Conservation (phyloP, 306 rosid species). For the Vigna angularis region DNA sequence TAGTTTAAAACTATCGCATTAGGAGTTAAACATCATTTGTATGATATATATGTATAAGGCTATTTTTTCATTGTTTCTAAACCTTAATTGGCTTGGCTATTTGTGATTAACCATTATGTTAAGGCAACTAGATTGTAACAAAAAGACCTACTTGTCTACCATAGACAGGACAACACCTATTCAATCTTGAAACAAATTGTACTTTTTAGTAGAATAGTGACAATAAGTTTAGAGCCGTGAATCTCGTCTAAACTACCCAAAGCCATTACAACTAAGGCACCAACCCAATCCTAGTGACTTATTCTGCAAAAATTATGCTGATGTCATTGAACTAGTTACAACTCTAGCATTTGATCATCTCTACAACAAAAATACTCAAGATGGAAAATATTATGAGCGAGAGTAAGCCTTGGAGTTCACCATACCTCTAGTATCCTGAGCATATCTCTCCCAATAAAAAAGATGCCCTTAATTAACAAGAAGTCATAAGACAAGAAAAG, state of each 20-base stretch:
- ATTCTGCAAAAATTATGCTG: neutral
- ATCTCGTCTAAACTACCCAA: neutral
- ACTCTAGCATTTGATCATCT: constrained; percentile 24
- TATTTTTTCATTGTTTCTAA: neutral
- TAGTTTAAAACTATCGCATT: neutral
- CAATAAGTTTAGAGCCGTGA: neutral
- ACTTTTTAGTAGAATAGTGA: neutral
- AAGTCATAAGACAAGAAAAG: constrained; percentile 38
- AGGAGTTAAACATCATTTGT: neutral
- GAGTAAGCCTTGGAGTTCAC: constrained; percentile 33
- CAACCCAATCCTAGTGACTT: neutral
- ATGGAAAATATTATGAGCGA: constrained; percentile 22
- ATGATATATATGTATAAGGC: neutral
- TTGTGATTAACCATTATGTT: neutral
- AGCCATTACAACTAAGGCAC: neutral
- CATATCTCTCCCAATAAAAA: constrained; percentile 74
- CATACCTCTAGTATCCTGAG: constrained; percentile 70
- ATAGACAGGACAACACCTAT: neutral
- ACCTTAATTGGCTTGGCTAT: neutral
- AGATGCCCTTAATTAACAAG: constrained; percentile 69
- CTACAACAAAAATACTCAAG: constrained; percentile 31
- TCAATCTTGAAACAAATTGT: constrained; percentile 16
- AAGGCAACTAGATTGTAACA: constrained; percentile 25
- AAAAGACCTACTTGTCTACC: constrained; percentile 26
- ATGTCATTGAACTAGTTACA: constrained; percentile 25